Evolutionary conservation across 768 basidiomycete genomes (phyloP), one percentile per base, ranked within the genome.

Genomic region (Lyophyllum decastes): DNA sequence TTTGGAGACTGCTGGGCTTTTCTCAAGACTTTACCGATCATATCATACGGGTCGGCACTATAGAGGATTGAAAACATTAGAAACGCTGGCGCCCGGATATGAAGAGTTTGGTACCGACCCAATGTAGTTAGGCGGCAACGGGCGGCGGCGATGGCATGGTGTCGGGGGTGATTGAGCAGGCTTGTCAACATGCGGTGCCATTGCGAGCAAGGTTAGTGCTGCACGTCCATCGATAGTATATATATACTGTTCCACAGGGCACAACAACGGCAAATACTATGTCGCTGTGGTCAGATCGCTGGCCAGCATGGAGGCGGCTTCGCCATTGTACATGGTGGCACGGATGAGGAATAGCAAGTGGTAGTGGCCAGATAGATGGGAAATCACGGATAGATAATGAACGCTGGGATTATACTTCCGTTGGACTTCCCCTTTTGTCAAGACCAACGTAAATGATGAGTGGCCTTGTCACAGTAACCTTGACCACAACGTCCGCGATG

Each of bases 21-120:
- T 10, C 65, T 76, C 26, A 83, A 63, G 4, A 72, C 67, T 64
- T 81, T 83, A 41, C 82, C 82, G 46, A 76, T 65, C 52, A 83
- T 66, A 58, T 68, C 59, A 30, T 69, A 60, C 0, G 81, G 81
- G 61, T 81, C 74, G 33, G 76, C 62, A 22, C 79, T 78, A 50
- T 10, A n/a, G n/a, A 41, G 64, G 45, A 47, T 63, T 62, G 35
- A 61, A 33, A 47, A n/a, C 40, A n/a, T 47, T 7, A 27, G 30
- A 26, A 47, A 30, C 41, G 10, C 41, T 7, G 21, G 30, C 27
- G 19, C 48, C 51, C 41, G 21, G 14, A 22, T 24, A 55, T 50
- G 25, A 55, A 25, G 52, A 38, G 30, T 12, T 40, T 14, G 19
- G n/a, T 43, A 58, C 61, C 38, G 35, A 72, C 73, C 75, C 73